These are phyloP conservation scores for Lachnellula suecica DNA, from an alignment of 2,329 filamentous ascomycete genomes.

Conservation along the genomic window DNA sequence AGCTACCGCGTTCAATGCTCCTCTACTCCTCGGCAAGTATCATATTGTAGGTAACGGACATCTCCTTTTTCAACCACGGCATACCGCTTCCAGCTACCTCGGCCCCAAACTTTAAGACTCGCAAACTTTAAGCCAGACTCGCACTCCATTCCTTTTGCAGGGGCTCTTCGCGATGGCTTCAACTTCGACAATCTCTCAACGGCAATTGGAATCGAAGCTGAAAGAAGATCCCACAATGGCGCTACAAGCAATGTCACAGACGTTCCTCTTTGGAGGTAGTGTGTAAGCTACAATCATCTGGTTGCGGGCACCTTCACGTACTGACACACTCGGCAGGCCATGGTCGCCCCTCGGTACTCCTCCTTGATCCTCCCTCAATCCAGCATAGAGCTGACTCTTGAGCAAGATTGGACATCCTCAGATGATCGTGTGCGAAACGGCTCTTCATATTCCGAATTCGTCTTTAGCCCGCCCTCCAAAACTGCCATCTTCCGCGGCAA, in stretches of 20 bases:
- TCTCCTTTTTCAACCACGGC: no score
- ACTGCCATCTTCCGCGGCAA: constrained; percentile 61
- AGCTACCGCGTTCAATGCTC: no score
- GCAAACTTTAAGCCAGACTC: no score
- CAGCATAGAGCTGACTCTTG: not conserved
- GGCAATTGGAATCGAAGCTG: not conserved
- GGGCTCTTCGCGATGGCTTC: no score
- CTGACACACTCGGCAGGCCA: constrained; percentile 41
- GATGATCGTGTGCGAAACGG: constrained; percentile 80
- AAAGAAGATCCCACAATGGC: not conserved
- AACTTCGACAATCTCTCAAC: not conserved
- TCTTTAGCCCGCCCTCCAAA: constrained; percentile 29
- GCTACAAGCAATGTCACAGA: not conserved
- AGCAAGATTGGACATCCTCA: constrained; percentile 61
- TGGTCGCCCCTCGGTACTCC: constrained; percentile 48
- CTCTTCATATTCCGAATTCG: constrained; percentile 56
- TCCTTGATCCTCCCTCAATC: not conserved
- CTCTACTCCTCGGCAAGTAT: no score
- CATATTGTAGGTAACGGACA: no score
- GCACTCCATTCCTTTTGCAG: no score
- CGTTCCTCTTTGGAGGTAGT: constrained; percentile 24
- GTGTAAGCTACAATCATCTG: no score
- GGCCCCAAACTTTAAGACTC: no score
- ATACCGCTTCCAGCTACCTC: no score
- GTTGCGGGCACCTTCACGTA: no score